Evolutionary conservation across 371 early-diverging fungal genomes (phyloP).

Genomic region (Vairimorpha ceranae): DNA sequence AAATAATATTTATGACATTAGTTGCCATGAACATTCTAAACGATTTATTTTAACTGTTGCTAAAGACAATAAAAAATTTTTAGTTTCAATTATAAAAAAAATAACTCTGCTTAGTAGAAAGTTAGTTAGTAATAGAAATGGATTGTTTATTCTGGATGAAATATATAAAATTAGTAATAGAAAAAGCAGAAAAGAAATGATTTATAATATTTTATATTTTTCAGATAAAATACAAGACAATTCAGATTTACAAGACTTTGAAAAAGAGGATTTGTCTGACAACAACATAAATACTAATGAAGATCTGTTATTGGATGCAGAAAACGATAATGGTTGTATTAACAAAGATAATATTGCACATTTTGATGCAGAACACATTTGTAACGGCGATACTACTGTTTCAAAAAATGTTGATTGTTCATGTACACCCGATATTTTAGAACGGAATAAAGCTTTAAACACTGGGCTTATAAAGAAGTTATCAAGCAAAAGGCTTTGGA

Average conservation of each 20-base stretch:
- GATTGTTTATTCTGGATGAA: background rate
- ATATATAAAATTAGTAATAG: background rate
- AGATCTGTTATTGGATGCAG: too few species aligned
- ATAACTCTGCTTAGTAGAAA: background rate
- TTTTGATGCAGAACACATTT: too few species aligned
- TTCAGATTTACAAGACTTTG: background rate
- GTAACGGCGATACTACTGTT: too few species aligned
- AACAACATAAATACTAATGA: too few species aligned
- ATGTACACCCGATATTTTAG: too few species aligned
- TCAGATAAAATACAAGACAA: background rate
- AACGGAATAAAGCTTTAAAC: too few species aligned
- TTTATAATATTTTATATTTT: background rate
- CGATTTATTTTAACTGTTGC: background rate
- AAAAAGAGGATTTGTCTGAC: background rate
- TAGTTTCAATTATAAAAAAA: background rate
- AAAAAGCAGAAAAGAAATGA: background rate
- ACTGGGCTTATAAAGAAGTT: background rate
- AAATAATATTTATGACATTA: background rate
- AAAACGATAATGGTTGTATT: background rate
- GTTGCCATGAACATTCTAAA: background rate
- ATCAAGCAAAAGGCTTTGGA: constrained; percentile 3
- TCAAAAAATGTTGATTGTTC: too few species aligned
- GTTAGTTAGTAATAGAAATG: background rate
- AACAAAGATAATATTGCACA: too few species aligned
- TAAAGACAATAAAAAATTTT: background rate